Evolutionary conservation across 495 filamentous ascomycete genomes (phyloP), one percentile per base, ranked within the genome.

Genomic region (Tuber magnatum): DNA sequence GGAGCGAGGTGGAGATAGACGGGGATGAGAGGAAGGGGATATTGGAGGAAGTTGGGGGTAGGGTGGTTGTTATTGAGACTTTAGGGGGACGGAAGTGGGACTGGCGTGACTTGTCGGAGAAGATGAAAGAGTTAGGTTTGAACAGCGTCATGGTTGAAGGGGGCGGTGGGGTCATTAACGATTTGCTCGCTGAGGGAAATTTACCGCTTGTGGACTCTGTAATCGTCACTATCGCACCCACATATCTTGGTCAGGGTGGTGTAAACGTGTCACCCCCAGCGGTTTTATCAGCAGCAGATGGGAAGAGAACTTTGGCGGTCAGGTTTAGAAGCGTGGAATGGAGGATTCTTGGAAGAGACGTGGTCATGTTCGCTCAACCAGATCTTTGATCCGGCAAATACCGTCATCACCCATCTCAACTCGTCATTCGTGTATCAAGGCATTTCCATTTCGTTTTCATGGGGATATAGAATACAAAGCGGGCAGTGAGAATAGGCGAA

Each of bases 101-200:
- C 18, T 65, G 56, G 56, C 28, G 35, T 35, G 56, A 35, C 56
- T 65, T 65, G 28, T 65, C 56, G 35, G 56, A 35, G 14, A 65
- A 65, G 32, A 65, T 65, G 56, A 35, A 32, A 4, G 56, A 84
- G 12, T 86, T 91, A 74, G 90, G 91, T 0, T 84, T 96, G 74
- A 85, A 87, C 39, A 94, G 92, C 78, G 87, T 97, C 41, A 97
- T 97, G 94, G 86, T 97, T 56, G 94, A 97, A 83, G 93, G 93
- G 0, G 93, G 93, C 24, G 93, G 88, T 5, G 87, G 87, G 32
- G 88, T 97, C 70, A 90, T 97, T 78, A 92, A 92, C 80, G 88
- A 91, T 71, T 85, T 97, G 22, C 84, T 97, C 28, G 85, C 86
- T 48, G 83, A 85, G 24, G 86, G 88, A 72, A 89, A 92, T 75